phyloP scores from a whole-genome alignment of 768 basidiomycete genomes.

The Butyriboletus loyo region DNA sequence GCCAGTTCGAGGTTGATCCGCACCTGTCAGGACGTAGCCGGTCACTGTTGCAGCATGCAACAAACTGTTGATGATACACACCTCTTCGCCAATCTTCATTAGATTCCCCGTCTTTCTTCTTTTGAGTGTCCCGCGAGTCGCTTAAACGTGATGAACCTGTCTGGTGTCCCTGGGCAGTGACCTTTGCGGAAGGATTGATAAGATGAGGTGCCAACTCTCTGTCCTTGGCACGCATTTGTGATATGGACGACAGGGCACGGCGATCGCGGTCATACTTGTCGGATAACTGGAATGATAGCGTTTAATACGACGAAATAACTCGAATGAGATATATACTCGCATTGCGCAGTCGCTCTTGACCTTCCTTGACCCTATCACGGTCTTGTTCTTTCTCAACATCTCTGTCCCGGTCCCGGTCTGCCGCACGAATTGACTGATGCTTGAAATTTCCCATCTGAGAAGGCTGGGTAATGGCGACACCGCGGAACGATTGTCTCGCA shows the following conservation, averaged over 20 bases:
- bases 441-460: slow-evolving; percentile 94
- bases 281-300: slow-evolving; percentile 54
- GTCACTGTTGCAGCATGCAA: background rate
- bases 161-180: slow-evolving; percentile 33
- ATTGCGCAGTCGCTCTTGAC: slow-evolving; percentile 74
- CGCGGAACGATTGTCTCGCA: slow-evolving; percentile 65
- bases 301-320: slow-evolving; percentile 1
- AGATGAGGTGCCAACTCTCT: slow-evolving; percentile 66
- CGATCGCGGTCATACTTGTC: slow-evolving; percentile 84
- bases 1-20: slow-evolving; percentile 47
- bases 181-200: slow-evolving; percentile 39
- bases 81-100: slow-evolving; percentile 88
- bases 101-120: slow-evolving; percentile 69
- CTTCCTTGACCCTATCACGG: slow-evolving; percentile 69
- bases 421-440: slow-evolving; percentile 74
- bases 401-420: slow-evolving; percentile 53
- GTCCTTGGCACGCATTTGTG: slow-evolving; percentile 58
- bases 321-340: slow-evolving; percentile 33
- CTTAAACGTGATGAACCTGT: slow-evolving; percentile 46
- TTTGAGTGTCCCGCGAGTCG: slow-evolving; percentile 57
- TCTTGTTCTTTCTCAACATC: slow-evolving; percentile 49
- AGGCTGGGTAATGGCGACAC: slow-evolving; percentile 63
- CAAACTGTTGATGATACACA: slow-evolving; percentile 31
- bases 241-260: slow-evolving; percentile 49
- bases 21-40: slow-evolving; percentile 30